Evolutionary conservation across 2,329 filamentous ascomycete species (phyloP), one percentile per base, ranked within the genome.

Genomic region (Talaromyces sp.): DNA sequence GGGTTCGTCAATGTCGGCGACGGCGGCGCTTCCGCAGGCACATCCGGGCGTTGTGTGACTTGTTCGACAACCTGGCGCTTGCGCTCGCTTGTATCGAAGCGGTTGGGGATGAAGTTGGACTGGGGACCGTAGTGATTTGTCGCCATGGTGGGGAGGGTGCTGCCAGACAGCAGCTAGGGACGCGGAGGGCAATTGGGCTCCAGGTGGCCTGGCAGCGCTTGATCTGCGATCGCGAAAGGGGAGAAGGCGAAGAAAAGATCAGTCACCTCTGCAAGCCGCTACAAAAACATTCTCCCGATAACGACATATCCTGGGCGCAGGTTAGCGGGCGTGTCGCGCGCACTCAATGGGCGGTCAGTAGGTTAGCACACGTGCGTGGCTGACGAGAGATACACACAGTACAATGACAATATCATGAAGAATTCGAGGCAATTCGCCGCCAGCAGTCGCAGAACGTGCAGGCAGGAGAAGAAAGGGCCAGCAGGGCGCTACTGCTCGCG

Each of bases 1-100:
- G 92, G 91, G 74, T 96, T 95, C 59, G 91, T 95, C 69, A 97
- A 80, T 2, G 92, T 96, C 53, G 92, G 92, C 62, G 91, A 95
- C 12, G 85, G 86, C 64, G 89, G 87, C 50, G 69, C 53, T 41
- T 63, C 61, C 7, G 32, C 26, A 26, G 58, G 55, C 54, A 60
- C 56, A 48, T 62, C 60, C 7, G 32, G 50, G 46, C 53, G 60
- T 26, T 59, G 27, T 10, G 43, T 21, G 24, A 21, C 41, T n/a
- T 43, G 26, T 17, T 31, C 26, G 27, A 17, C 64, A 57, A 61
- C 64, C 31, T 59, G 63, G 26, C 64, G 55, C 17, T 61, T 61
- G 31, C 43, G 48, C 29, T 59, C 57, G 59, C 65, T 64, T 57
- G 66, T 62, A 12, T 61, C 63, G 41, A 62, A 62, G 24, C 60